Conservation (phyloP, 2,329 filamentous ascomycete genomes). For the Drechslera avenae region DNA sequence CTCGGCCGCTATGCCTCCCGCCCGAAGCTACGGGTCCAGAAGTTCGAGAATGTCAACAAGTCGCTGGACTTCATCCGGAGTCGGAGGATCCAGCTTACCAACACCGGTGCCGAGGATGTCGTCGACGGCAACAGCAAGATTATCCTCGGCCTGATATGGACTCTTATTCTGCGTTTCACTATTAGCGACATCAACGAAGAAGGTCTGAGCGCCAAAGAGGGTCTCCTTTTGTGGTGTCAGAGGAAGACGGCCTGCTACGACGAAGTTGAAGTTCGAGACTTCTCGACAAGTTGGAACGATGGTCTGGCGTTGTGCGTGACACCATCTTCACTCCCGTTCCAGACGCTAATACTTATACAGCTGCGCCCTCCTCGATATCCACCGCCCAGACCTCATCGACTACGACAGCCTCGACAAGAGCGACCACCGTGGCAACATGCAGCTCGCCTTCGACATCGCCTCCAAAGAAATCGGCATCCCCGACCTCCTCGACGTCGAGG, state of each 20-base stretch:
- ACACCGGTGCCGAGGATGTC: conserved; percentile 97
- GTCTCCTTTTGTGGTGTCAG: conserved; percentile 94
- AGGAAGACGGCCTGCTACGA: conserved; percentile 98
- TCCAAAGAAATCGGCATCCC: conserved; percentile 96
- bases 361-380: conserved; percentile 94
- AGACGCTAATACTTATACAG: conserved; percentile 36
- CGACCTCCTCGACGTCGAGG: conserved; percentile 92
- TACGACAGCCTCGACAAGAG: conserved; percentile 93
- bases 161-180: conserved; percentile 94
- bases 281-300: conserved; percentile 96
- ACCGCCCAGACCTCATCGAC: conserved; percentile 95
- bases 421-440: conserved; percentile 96
- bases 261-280: conserved; percentile 93
- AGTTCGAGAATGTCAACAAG: conserved; percentile 97
- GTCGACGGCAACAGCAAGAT: conserved; percentile 98
- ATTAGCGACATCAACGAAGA: conserved; percentile 99
- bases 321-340: too few species aligned
- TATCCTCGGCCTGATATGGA: conserved; percentile 97
- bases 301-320: conserved; percentile 76
- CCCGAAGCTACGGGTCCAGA: conserved; percentile 93
- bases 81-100: conserved; percentile 93
- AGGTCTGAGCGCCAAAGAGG: conserved; percentile 96
- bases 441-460: conserved; percentile 95
- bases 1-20: conserved; percentile 96
- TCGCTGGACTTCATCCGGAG: conserved; percentile 92